Evolutionary conservation across 805 yeast species (phyloP).

Genomic region (Ogataea naganishii): DNA sequence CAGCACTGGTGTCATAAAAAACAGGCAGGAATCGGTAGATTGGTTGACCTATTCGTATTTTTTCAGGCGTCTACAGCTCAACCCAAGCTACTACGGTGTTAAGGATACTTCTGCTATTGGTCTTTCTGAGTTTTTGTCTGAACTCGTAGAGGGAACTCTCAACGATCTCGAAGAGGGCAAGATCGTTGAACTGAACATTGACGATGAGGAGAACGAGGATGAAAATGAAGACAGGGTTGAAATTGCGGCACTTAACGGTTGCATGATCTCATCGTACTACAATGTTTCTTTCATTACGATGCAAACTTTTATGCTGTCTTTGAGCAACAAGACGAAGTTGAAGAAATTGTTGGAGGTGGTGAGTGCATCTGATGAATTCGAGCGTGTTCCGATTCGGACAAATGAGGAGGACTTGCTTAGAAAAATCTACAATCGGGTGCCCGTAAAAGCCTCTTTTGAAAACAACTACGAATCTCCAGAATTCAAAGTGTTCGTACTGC

Average conservation of each 20-base stretch:
- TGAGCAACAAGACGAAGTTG: slow-evolving; percentile 49
- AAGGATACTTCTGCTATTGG: slow-evolving; percentile 55
- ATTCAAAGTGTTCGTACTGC: slow-evolving; percentile 61
- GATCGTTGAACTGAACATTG: slow-evolving; percentile 49
- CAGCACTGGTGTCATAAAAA: slow-evolving; percentile 50
- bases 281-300: slow-evolving; percentile 58
- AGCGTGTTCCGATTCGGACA: slow-evolving; percentile 47
- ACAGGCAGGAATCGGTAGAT: slow-evolving; percentile 81
- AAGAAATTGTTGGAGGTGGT: slow-evolving; percentile 56
- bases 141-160: slow-evolving; percentile 64
- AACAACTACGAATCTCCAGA: slow-evolving; percentile 38
- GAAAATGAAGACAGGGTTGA: slow-evolving; percentile 29
- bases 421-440: slow-evolving; percentile 49
- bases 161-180: slow-evolving; percentile 53
- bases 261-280: slow-evolving; percentile 70
- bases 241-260: slow-evolving; percentile 57
- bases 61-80: slow-evolving; percentile 68
- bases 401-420: slow-evolving; percentile 44
- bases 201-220: slow-evolving; percentile 23
- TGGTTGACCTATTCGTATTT: slow-evolving; percentile 83
- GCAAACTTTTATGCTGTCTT: slow-evolving; percentile 43
- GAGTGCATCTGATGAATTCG: slow-evolving; percentile 67
- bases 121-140: slow-evolving; percentile 75
- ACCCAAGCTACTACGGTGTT: slow-evolving; percentile 88
- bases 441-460: slow-evolving; percentile 40